Base-by-base conservation (phyloP, 495 filamentous ascomycete species). In the Beverwykella pulmonaria region DNA sequence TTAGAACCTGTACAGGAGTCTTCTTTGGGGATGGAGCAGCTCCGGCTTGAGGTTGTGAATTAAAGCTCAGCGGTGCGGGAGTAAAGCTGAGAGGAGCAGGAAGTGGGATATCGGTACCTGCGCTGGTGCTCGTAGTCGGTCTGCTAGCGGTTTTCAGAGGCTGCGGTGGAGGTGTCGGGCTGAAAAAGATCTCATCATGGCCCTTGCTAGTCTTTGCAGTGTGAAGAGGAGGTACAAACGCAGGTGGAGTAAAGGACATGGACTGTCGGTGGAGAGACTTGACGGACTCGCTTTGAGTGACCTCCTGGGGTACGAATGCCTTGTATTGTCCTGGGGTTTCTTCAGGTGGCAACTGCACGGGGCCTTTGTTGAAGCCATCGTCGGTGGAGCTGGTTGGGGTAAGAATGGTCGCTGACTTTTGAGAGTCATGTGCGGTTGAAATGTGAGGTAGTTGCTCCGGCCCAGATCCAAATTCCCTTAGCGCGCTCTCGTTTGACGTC, bases 131-230 rank as follows among this genome's bases (percentile, higher is more conserved):
- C 32, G 61, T 53, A 9, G 62, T 61, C 20, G 68, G 50, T 34
- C 52, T 26, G 30, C 58, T 64, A n/a, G 59, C 25, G 20, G 63
- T 52, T 17, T 65, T 62, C 2, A 57, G 39, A 10, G 32, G 14
- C 49, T 57, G 47, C 17, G 60, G 52, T 2, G 50, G 49, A 46
- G 8, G 10, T 17, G 8, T 10, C 14, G 34, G 55, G 22, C 44
- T 34, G 34, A 71, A 71, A 54, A 71, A 71, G 32, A 67, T 71
- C 58, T 71, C 68, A 26, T 71, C 68, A 17, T 71, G 20, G 22
- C 48, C 48, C 20, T 50, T 60, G n/a, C 54, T 63, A 57, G 34
- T 22, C 9, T 39, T 58, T 22, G 41, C 46, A 14, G 22, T 20
- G 22, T 59, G 63, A 14, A 61, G 20, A 5, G 41, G 53, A 10